A percentile compares a stretch with the other conserved stretches of the same genome.
phyloP scores from a whole-genome alignment of 257 asterid genomes.

The Pogostemon cablin region DNA sequence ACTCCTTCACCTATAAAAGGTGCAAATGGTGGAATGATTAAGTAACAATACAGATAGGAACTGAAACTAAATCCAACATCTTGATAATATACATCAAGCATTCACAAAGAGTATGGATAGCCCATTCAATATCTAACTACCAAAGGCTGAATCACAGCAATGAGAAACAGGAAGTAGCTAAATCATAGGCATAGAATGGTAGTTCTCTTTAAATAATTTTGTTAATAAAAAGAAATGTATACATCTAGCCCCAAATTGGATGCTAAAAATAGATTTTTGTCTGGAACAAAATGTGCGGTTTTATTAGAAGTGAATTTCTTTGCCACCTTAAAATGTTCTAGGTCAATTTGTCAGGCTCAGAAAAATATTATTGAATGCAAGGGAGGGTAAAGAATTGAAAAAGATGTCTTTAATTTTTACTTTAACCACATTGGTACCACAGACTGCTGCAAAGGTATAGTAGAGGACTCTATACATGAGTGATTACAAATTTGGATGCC shows the following conservation, averaged over 20 bases:
- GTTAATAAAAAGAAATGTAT: not conserved
- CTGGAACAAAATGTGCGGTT: not conserved
- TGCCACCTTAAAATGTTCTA: not conserved
- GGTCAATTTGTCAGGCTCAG: not conserved
- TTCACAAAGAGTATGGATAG: slow-evolving; percentile 8
- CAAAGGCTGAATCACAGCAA: no score
- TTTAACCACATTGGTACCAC: slow-evolving; percentile 14
- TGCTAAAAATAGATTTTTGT: not conserved
- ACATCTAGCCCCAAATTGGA: slow-evolving; percentile 10
- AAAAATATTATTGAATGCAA: slow-evolving; percentile 1
- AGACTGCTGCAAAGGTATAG: not conserved
- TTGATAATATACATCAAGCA: slow-evolving; percentile 19
- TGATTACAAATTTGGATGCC: not conserved
- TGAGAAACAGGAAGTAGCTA: no score
- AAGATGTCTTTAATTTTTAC: not conserved
- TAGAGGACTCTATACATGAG: slow-evolving; percentile 2
- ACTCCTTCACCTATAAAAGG: slow-evolving; percentile 89
- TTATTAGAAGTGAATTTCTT: slow-evolving; percentile 4
- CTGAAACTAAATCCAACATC: slow-evolving; percentile 24
- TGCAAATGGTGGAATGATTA: slow-evolving; percentile 24
- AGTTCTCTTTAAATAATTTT: not conserved
- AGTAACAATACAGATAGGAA: slow-evolving; percentile 12
- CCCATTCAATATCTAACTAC: not conserved
- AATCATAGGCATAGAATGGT: no score
- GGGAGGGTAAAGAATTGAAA: not conserved